Conservation (phyloP, 2,329 filamentous ascomycete genomes). For the Microdochium bolleyi region DNA sequence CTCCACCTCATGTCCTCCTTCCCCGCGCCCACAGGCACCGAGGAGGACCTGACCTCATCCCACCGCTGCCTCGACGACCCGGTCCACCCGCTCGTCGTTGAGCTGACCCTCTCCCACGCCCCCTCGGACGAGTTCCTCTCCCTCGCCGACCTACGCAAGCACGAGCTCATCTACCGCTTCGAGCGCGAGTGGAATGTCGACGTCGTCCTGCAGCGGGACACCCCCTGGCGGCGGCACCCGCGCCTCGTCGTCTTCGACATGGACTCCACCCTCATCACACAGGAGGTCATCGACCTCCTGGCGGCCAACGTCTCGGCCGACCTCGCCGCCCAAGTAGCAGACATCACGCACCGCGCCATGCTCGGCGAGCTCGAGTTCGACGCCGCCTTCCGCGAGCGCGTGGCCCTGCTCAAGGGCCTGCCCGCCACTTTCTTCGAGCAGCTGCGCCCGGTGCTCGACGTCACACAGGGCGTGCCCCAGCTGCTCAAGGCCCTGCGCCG, state of each 20-base stretch:
- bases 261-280: constrained; percentile 94
- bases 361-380: constrained; percentile 92
- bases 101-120: constrained; percentile 54
- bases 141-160: constrained; percentile 64
- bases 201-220: constrained; percentile 68
- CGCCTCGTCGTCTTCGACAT: constrained; percentile 94
- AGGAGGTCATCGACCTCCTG: constrained; percentile 96
- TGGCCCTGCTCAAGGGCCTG: constrained; percentile 73
- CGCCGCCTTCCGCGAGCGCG: constrained; percentile 71
- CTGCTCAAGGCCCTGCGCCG: constrained; percentile 67
- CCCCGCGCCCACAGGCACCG: constrained; percentile 42
- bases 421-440: constrained; percentile 71
- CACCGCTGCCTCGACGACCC: constrained; percentile 58
- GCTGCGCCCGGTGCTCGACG: constrained; percentile 65
- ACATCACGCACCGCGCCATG: constrained; percentile 92
- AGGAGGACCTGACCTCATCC: constrained; percentile 47
- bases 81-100: constrained; percentile 54
- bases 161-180: constrained; percentile 76
- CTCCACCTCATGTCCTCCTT: constrained; percentile 58
- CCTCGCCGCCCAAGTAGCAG: constrained; percentile 72
- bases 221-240: constrained; percentile 69
- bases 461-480: constrained; percentile 73
- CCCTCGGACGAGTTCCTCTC: constrained; percentile 56
- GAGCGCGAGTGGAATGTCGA: constrained; percentile 87
- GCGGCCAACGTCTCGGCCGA: constrained; percentile 68